Evolutionary conservation across 2,329 filamentous ascomycete genomes (phyloP), one percentile per base, ranked within the genome.

Genomic region (Gaeumannomyces tritici): DNA sequence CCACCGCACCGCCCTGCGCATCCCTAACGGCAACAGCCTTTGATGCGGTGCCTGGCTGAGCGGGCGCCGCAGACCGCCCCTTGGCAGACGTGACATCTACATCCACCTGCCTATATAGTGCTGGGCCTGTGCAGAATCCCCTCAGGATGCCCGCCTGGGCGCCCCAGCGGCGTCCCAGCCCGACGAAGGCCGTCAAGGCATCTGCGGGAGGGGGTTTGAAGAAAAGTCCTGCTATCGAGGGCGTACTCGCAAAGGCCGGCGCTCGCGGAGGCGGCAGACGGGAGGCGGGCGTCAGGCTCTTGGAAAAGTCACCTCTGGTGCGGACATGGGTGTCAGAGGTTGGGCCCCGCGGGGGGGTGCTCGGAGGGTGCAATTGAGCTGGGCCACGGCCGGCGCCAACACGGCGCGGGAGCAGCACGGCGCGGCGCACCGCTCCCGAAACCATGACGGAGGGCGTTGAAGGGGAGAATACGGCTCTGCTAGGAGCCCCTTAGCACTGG

Each of bases 391-490:
- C 35, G 56, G 55, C 69, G 66, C 73, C 72, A 67, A 73, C 74
- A 71, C 77, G 74, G 69, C 75, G 76, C 65, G 79, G 79, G 73
- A 80, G 75, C 75, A 81, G 74, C 73, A 70, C 68, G 66, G 75
- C 74, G 70, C 77, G 77, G 68, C 79, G 79, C 69, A 79, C 74
- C 64, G 69, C 75, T 73, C 77, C 79, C 74, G 77, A 75, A 72
- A 76, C 76, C 80, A 82, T 82, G 67, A 68, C 76, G 70, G 65
- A 64, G 26, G 42, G 28, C 31, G 24, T 47, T 15, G 33, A 1
- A 9, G 26, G 26, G 35, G 35, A 42, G 15, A 56, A 28, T 29
- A 35, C 33, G 28, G 26, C 24, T 47, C 21, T 47, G 31, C 35
- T n/a, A 26, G 28, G 24, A 42, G 58, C 58, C 51, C 58, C 58